Evolutionary conservation across 108 stramenopile species (phyloP).

Genomic region (Bacterosira constricta): DNA sequence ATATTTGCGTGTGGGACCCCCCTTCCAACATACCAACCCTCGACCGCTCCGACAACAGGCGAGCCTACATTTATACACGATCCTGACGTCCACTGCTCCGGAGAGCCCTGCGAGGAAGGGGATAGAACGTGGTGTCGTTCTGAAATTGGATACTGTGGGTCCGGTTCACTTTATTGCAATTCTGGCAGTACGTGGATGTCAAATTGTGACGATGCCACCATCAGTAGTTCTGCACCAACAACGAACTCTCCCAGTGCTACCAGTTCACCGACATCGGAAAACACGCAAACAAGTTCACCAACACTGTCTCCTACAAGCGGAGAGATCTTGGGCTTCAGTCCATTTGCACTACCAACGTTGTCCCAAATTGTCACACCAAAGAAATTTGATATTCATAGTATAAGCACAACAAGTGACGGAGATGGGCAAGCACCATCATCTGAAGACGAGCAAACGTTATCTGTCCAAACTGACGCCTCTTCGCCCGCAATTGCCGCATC

Average conservation of each 20-base stretch:
- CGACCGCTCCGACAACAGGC: conserved; percentile 1
- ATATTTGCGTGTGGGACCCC: conserved; percentile 24
- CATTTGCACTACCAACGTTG: conserved; percentile 23
- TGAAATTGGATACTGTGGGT: conserved; percentile 39
- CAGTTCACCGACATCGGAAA: background rate
- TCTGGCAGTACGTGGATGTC: conserved; percentile 26
- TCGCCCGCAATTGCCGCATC: too few relatives aligned
- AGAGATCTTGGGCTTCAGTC: conserved; percentile 13
- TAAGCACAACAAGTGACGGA: background rate
- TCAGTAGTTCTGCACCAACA: background rate
- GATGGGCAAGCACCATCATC: too few relatives aligned
- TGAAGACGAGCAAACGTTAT: too few relatives aligned
- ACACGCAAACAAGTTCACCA: background rate
- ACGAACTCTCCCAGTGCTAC: background rate
- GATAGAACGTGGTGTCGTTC: conserved; percentile 37
- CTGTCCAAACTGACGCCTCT: too few relatives aligned
- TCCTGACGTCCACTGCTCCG: conserved; percentile 14
- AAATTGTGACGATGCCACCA: conserved; percentile 4
- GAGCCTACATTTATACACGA: conserved; percentile 32
- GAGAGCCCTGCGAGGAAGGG: conserved; percentile 31
- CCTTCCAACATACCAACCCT: conserved; percentile 16
- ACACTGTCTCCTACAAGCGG: background rate
- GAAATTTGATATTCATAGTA: background rate
- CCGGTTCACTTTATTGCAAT: conserved; percentile 32
- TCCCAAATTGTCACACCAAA: conserved; percentile 4